Evolutionary conservation across 176 grass and related monocot species (phyloP).

Genomic region (Raddia distichophylla): DNA sequence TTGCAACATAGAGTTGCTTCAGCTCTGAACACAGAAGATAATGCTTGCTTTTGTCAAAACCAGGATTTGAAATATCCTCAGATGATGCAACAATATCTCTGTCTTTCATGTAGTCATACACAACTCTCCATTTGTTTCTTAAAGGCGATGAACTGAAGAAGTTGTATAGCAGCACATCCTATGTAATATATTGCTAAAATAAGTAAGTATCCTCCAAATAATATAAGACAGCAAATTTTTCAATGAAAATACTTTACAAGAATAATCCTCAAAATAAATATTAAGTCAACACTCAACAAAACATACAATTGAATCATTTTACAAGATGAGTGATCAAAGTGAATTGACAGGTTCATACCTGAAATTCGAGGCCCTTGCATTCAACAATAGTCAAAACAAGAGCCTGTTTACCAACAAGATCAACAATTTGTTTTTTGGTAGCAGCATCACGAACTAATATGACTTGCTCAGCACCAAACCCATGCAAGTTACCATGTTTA

Average conservation of each 20-base stretch:
- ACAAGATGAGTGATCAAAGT: neutral
- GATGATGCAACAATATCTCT: slow-evolving; percentile 44
- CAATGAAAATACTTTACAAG: neutral
- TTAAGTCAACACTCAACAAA: neutral
- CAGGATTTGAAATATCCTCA: slow-evolving; percentile 47
- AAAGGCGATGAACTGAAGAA: slow-evolving; percentile 78
- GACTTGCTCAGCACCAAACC: slow-evolving; percentile 91
- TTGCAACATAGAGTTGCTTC: slow-evolving; percentile 94
- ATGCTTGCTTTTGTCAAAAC: slow-evolving; percentile 60
- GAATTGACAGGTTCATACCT: slow-evolving; percentile 55
- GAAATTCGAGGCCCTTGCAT: slow-evolving; percentile 93
- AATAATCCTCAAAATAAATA: neutral
- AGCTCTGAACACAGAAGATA: slow-evolving; percentile 87
- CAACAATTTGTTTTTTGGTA: slow-evolving; percentile 68
- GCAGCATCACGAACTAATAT: slow-evolving; percentile 81
- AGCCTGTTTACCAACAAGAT: slow-evolving; percentile 72
- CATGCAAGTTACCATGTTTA: slow-evolving; percentile 27
- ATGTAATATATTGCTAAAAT: slow-evolving; percentile 31
- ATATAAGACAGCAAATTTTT: neutral
- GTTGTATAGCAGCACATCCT: slow-evolving; percentile 90
- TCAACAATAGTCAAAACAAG: slow-evolving; percentile 85
- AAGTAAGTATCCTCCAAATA: neutral
- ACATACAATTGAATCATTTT: neutral
- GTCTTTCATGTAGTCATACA: slow-evolving; percentile 74
- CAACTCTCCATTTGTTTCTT: slow-evolving; percentile 77